phyloP scores from a whole-genome alignment of 2,329 filamentous ascomycete genomes.

The Fusarium abutilonis region DNA sequence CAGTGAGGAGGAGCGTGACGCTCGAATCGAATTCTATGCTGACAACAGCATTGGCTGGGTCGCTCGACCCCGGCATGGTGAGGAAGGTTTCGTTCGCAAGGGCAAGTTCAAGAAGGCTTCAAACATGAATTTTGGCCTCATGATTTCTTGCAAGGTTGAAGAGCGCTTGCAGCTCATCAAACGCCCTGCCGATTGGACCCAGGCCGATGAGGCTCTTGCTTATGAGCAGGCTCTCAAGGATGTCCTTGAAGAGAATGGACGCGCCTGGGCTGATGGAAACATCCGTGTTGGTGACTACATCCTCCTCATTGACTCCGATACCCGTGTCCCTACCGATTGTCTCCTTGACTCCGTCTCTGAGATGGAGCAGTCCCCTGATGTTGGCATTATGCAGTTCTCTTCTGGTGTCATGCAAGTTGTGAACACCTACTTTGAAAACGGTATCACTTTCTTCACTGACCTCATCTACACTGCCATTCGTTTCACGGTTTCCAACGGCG shows the following conservation, averaged over 20 bases:
- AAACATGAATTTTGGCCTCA: slow-evolving; percentile 77
- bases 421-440: slow-evolving; percentile 76
- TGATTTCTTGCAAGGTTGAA: slow-evolving; percentile 75
- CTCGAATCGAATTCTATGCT: slow-evolving; percentile 73
- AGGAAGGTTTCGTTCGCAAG: slow-evolving; percentile 68
- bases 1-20: slow-evolving; percentile 67
- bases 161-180: slow-evolving; percentile 69
- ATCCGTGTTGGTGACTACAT: slow-evolving; percentile 88
- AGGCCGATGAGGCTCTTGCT: slow-evolving; percentile 72
- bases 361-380: slow-evolving; percentile 81
- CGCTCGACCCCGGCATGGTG: slow-evolving; percentile 70
- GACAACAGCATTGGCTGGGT: slow-evolving; percentile 77
- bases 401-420: slow-evolving; percentile 84
- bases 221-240: slow-evolving; percentile 73
- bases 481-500: slow-evolving; percentile 80
- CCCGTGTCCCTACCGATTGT: slow-evolving; percentile 79
- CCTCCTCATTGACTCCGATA: slow-evolving; percentile 78
- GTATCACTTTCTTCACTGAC: slow-evolving; percentile 77
- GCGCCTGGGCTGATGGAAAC: slow-evolving; percentile 85
- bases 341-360: slow-evolving; percentile 82
- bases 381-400: slow-evolving; percentile 81
- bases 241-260: slow-evolving; percentile 72
- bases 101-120: slow-evolving; percentile 78
- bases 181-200: slow-evolving; percentile 70
- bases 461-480: slow-evolving; percentile 80